Base-by-base conservation (phyloP, 306 rosid species). In the Lathyrus sativus region DNA sequence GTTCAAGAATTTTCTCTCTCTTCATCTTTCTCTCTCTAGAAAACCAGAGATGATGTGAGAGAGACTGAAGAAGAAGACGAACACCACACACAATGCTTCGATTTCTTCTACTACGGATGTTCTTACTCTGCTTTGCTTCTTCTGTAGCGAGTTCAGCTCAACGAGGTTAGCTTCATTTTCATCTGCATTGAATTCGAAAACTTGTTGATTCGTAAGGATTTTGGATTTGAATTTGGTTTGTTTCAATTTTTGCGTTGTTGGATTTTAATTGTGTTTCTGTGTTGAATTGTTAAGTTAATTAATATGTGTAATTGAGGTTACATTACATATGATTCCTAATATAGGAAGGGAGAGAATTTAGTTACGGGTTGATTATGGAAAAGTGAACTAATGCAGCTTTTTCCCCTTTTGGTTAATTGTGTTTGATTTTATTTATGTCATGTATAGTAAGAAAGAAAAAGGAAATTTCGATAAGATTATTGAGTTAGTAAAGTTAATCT, bases 81-180 rank as follows among this genome's bases (percentile, higher is more conserved):
- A 45, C 15, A 11, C n/a, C 19, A 14, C 11, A 15, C 18, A 54
- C 79, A 65, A 82, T 83, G 97, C 70, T 70, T 62, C 76, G 85
- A 85, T 82, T 78, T 65, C 85, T 76, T 71, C 78, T 80, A 11
- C 78, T 55, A 15, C 87, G 88, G 80, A 80, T 80, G 65, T 35
- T 84, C 66, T 22, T 88, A n/a, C 58, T 80, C 79, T 66, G 76
- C 80, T 74, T 62, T 7, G 74, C 67, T 38, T 70, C 73, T 49
- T 70, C 75, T 41, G 33, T 71, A 26, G 55, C 45, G 11, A 77
- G 60, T 75, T 68, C 87, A 51, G 87, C 96, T 59, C 56, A 67
- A 59, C 78, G 65, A 39, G 78, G 98, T 92, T 54, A 88, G 84
- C 65, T 68, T 73, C 74, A 11, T 37, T 1, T 42, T 64, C 33